Conservation (phyloP, 2,329 filamentous ascomycete species). For the Ceratocystiopsis sp. region DNA sequence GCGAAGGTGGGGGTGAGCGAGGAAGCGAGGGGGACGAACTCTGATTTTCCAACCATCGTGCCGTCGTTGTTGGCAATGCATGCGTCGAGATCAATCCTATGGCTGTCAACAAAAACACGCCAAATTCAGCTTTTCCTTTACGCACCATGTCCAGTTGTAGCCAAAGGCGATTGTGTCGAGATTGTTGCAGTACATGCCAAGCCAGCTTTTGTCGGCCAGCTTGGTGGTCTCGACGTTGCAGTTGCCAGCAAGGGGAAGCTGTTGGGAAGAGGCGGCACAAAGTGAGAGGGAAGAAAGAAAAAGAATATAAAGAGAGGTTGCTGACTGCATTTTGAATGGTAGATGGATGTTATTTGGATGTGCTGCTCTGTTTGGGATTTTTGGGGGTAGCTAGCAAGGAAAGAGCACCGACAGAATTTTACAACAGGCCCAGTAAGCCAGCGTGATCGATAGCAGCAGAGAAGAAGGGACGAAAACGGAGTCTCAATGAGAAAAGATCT, state of each 20-base stretch:
- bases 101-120: too few relatives aligned
- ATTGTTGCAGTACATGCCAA: constrained; percentile 24
- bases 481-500: too few relatives aligned
- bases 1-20: neutral
- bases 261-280: neutral
- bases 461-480: too few relatives aligned
- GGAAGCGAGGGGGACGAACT: constrained; percentile 3
- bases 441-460: too few relatives aligned
- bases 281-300: neutral
- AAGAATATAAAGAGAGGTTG: neutral
- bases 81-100: constrained; percentile 20
- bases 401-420: too few relatives aligned
- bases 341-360: too few relatives aligned
- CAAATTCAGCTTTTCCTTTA: too few relatives aligned
- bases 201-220: constrained; percentile 14
- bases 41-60: constrained; percentile 8
- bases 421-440: too few relatives aligned
- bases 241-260: constrained; percentile 14
- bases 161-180: constrained; percentile 16
- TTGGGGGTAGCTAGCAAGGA: too few relatives aligned
- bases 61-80: constrained; percentile 15
- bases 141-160: constrained; percentile 24
- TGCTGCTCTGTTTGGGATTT: too few relatives aligned
- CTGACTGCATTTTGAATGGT: too few relatives aligned
- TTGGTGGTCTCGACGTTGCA: constrained; percentile 21